These are phyloP conservation scores for Globisporangium nagaii DNA, from an alignment of 352 stramenopile genomes.

Conservation along the genomic window DNA sequence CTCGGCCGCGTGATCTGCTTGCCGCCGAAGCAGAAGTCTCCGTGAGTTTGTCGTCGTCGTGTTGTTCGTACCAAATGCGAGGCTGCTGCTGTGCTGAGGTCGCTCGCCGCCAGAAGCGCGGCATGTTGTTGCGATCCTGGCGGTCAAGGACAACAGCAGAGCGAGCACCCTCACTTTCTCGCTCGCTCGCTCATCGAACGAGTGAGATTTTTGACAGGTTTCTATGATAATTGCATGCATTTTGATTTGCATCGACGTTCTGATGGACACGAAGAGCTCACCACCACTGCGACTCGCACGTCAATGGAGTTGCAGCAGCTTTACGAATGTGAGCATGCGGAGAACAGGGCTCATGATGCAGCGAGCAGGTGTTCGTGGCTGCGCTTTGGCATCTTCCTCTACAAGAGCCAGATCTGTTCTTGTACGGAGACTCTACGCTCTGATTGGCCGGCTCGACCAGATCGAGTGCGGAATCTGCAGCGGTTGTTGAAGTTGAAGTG, in stretches of 20 bases:
- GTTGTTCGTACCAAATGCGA: background rate
- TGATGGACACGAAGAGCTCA: no score
- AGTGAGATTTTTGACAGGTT: background rate
- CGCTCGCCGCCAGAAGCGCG: background rate
- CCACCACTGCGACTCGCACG: no score
- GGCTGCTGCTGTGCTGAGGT: background rate
- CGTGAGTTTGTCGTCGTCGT: background rate
- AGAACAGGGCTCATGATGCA: no score
- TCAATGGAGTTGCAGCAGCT: no score
- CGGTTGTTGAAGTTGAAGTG: slow-evolving; percentile 6
- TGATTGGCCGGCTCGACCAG: slow-evolving; percentile 4
- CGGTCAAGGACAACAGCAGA: background rate
- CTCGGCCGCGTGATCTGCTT: slow-evolving; percentile 37
- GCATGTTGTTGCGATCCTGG: no score
- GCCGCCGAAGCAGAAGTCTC: slow-evolving; percentile 4
- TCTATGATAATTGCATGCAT: background rate
- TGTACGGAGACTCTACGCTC: slow-evolving; percentile 3
- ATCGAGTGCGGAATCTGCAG: slow-evolving; percentile 2
- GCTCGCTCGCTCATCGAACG: no score
- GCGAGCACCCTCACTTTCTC: background rate
- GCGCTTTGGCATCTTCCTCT: slow-evolving; percentile 1
- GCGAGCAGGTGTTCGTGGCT: no score
- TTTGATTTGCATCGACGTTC: background rate
- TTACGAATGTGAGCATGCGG: no score
- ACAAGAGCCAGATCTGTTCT: slow-evolving; percentile 1